Evolutionary conservation across 768 basidiomycete species (phyloP).

Genomic region (Pholiota conissans): DNA sequence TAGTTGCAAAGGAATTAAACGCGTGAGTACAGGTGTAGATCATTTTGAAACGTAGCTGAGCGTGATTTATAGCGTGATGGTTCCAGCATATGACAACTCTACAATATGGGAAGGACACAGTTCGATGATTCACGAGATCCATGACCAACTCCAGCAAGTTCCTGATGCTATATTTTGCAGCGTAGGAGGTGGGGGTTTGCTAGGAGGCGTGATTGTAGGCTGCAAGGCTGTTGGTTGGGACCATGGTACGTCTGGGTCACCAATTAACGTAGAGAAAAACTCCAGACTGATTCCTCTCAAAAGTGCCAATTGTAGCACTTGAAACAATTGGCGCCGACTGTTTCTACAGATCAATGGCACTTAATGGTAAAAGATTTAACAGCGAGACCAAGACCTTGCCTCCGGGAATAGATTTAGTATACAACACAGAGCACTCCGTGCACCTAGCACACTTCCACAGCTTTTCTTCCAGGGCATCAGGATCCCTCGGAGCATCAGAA

Average conservation of each 20-base stretch:
- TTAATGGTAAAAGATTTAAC: constrained; percentile 46
- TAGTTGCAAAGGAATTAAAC: constrained; percentile 42
- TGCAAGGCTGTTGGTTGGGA: constrained; percentile 67
- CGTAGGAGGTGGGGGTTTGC: constrained; percentile 73
- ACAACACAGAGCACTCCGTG: constrained; percentile 44
- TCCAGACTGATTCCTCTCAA: background rate
- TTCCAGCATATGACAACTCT: constrained; percentile 72
- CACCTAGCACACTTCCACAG: constrained; percentile 55
- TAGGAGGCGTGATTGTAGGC: constrained; percentile 71
- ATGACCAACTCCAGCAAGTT: constrained; percentile 47
- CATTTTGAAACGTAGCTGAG: constrained; percentile 1
- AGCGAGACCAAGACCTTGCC: constrained; percentile 33
- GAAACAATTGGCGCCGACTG: constrained; percentile 76
- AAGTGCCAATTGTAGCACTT: constrained; percentile 64
- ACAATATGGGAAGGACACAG: constrained; percentile 75
- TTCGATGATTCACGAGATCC: constrained; percentile 70
- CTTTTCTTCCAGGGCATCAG: constrained; percentile 64
- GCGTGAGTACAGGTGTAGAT: constrained; percentile 43
- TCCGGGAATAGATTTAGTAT: constrained; percentile 39
- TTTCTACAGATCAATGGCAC: constrained; percentile 69
- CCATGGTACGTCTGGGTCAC: constrained; percentile 46
- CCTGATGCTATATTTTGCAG: constrained; percentile 78
- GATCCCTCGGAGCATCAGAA: constrained; percentile 70
- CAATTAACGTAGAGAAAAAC: background rate
- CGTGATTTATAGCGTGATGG: constrained; percentile 49